Evolutionary conservation across 1,139 yeast genomes (phyloP).

Genomic region (Debaryomycetaceae sp.): DNA sequence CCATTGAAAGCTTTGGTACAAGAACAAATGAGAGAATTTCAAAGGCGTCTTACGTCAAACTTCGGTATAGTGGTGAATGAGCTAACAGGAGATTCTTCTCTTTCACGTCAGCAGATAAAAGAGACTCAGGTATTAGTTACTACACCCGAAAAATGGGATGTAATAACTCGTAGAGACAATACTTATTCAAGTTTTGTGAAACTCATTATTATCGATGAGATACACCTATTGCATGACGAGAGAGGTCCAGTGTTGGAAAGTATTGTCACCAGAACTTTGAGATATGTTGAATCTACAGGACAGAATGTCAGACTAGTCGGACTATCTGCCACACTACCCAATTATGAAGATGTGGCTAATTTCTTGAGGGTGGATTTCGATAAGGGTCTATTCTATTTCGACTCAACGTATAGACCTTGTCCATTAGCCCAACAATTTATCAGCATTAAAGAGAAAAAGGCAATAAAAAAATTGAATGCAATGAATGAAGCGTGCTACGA

Average conservation of each 20-base stretch:
- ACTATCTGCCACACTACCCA: constrained; percentile 91
- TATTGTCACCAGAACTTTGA: constrained; percentile 71
- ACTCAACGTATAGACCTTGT: constrained; percentile 82
- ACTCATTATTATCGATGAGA: constrained; percentile 86
- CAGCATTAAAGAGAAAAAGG: constrained; percentile 83
- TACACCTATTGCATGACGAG: constrained; percentile 88
- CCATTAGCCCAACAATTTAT: constrained; percentile 86
- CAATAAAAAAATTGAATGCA: constrained; percentile 73
- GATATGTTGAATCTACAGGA: constrained; percentile 41
- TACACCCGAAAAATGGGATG: constrained; percentile 98
- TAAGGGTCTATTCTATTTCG: constrained; percentile 71
- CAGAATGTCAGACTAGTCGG: constrained; percentile 71
- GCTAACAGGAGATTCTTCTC: constrained; percentile 83
- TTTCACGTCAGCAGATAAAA: constrained; percentile 72
- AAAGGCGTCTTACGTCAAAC: constrained; percentile 56
- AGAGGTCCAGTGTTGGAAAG: constrained; percentile 94
- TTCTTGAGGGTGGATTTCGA: constrained; percentile 67
- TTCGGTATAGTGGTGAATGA: constrained; percentile 78
- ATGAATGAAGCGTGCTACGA: constrained; percentile 93
- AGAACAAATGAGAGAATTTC: constrained; percentile 88
- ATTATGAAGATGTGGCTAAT: constrained; percentile 80
- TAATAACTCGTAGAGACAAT: constrained; percentile 73
- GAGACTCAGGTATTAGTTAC: constrained; percentile 85
- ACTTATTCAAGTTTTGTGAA: constrained; percentile 66
- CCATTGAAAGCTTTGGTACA: constrained; percentile 94